Base-by-base conservation (phyloP, 1,139 yeast genomes). In the Pichia sp. region DNA sequence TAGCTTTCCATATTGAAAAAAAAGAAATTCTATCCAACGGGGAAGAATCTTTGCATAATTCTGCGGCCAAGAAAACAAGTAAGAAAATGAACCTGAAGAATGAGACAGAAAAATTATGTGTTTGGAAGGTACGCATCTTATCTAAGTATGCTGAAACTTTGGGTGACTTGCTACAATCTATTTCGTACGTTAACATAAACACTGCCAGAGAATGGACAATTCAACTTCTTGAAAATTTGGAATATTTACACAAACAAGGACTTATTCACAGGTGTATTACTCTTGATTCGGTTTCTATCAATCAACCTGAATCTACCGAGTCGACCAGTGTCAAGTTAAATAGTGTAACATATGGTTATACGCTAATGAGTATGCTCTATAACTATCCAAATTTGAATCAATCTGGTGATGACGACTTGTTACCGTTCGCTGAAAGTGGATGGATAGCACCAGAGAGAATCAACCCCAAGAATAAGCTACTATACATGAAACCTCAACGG, bases 171-270 rank as follows among this genome's bases (percentile, higher is more conserved):
- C 69, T 91, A 12, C 78, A 82, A n/a, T 79, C 90, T 0, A 82
- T 88, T 1, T 85, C 82, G 2, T 76, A 78, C 45, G 78, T 90
- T 3, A 83, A 80, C 60, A 72, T 90, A 65, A 82, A 87, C 3
- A 75, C 87, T 2, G 96, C 96, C 0, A 78, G 97, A 59, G 77
- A 84, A 4, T 95, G 98, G 98, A 76, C 91, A 41, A 85, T 90
- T 49, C 95, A 91, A 64, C 62, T 93, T 3, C 71, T 95, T 25
- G 97, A 95, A 50, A 95, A 90, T 2, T 67, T 95, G 18, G 98
- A 93, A 62, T 78, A 79, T 47, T 68, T 93, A 25, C 98, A 93
- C 66, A 88, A 87, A 62, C 73, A 79, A 9, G 97, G 98, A 0
- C 70, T 87, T 48, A 74, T 82, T 16, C 99, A 93, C 66, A 84